phyloP scores from a whole-genome alignment of 768 basidiomycete species.

The Phlebiopsis flavidoalba region DNA sequence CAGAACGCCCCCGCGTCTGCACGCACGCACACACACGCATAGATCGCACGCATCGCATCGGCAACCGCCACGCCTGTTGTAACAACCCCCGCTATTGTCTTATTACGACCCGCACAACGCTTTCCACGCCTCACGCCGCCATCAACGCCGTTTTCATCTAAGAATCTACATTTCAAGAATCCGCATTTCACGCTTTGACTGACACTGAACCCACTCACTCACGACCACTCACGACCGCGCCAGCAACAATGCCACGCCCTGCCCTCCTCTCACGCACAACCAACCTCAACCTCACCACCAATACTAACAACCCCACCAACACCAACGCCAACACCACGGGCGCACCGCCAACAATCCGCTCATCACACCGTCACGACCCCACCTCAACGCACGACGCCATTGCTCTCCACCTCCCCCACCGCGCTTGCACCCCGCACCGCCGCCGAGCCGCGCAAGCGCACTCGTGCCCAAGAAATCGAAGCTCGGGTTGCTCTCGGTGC shows the following conservation, averaged over 20 bases:
- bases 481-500: conserved; percentile 40
- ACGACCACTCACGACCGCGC: not conserved
- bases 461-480: conserved; percentile 75
- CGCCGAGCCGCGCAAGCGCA: conserved; percentile 29
- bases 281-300: conserved; percentile 6
- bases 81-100: not conserved
- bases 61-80: too few relatives aligned
- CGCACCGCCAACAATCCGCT: not conserved
- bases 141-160: not conserved
- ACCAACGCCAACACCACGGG: conserved; percentile 34
- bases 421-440: conserved; percentile 32
- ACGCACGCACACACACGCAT: too few relatives aligned
- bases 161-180: not conserved
- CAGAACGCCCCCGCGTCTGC: too few relatives aligned
- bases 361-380: conserved; percentile 15
- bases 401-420: conserved; percentile 12
- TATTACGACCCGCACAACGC: not conserved
- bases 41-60: too few relatives aligned
- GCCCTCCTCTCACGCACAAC: not conserved
- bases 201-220: not conserved
- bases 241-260: not conserved
- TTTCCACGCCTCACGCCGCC: conserved; percentile 4
- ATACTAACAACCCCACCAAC: conserved; percentile 47
- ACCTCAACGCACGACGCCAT: conserved; percentile 16
- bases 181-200: not conserved